phyloP scores from a whole-genome alignment of 768 basidiomycete genomes.

The Chalciporus piperatus region DNA sequence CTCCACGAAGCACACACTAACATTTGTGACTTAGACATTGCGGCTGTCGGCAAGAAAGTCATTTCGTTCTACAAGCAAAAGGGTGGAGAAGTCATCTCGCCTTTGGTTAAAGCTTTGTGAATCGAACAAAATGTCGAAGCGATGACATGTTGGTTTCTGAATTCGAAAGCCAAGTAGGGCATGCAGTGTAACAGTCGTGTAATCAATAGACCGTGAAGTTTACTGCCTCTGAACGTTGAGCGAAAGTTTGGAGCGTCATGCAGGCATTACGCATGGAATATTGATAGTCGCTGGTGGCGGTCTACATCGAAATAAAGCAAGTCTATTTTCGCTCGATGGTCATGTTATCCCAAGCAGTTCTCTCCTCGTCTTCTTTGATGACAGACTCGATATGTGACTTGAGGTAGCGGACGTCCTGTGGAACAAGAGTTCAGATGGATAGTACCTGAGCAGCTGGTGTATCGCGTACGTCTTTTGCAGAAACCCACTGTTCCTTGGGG shows the following conservation, averaged over 20 bases:
- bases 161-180: neutral
- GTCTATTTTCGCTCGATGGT: conserved; percentile 66
- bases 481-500: conserved; percentile 78
- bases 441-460: neutral
- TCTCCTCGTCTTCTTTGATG: conserved; percentile 72
- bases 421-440: conserved; percentile 5
- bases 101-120: conserved; percentile 70
- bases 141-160: neutral
- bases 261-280: conserved; percentile 16
- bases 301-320: conserved; percentile 24
- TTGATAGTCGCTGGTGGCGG: conserved; percentile 5
- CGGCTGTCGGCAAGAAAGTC: conserved; percentile 80
- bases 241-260: neutral
- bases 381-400: conserved; percentile 73
- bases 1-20: conserved; percentile 6
- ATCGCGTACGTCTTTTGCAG: conserved; percentile 64
- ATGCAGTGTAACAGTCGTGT: conserved; percentile 12
- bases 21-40: conserved; percentile 53
- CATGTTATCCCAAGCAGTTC: conserved; percentile 77
- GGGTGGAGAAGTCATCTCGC: conserved; percentile 69
- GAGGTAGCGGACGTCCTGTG: conserved; percentile 88
- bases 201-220: conserved; percentile 11
- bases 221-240: neutral
- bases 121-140: neutral
- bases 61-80: conserved; percentile 82